These are phyloP conservation scores for Colletotrichum paranaense DNA, from an alignment of 2,329 filamentous ascomycete species.

Conservation along the genomic window DNA sequence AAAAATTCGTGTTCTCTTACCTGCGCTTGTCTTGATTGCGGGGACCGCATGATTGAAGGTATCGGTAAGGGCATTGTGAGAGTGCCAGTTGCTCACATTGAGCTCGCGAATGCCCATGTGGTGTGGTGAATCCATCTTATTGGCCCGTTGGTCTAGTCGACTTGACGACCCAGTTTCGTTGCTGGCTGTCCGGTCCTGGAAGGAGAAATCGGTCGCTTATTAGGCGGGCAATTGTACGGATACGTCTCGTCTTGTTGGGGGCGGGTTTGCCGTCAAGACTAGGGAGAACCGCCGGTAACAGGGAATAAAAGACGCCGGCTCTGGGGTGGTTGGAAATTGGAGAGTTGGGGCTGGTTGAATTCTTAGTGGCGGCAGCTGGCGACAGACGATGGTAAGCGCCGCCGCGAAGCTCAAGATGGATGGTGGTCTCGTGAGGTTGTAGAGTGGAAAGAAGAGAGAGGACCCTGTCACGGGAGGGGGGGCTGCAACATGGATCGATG, in stretches of 20 bases:
- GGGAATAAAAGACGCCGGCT: not conserved
- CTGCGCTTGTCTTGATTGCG: conserved; percentile 69
- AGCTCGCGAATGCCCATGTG: conserved; percentile 60
- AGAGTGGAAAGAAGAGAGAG: conserved; percentile 2
- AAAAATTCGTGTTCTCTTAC: conserved; percentile 54
- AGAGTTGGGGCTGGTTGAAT: conserved; percentile 1
- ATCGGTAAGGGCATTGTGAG: conserved; percentile 60
- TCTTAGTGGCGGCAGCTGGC: conserved; percentile 34
- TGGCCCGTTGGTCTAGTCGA: conserved; percentile 32
- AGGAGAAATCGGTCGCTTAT: not conserved
- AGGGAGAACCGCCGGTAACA: not conserved
- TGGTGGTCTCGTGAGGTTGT: conserved; percentile 26
- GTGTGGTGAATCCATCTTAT: conserved; percentile 48
- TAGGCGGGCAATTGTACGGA: not conserved
- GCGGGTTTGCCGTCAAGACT: not conserved
- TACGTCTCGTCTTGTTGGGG: not conserved
- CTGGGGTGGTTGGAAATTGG: conserved; percentile 4
- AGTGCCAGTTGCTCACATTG: conserved; percentile 59
- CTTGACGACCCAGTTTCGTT: not conserved
- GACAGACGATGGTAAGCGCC: conserved; percentile 28
- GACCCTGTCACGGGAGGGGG: conserved; percentile 9
- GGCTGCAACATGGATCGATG: conserved; percentile 19
- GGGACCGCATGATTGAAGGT: conserved; percentile 66
- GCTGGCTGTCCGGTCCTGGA: not conserved
- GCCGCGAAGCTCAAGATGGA: conserved; percentile 15